A percentile compares a stretch with the other conserved stretches of the same genome.
These are phyloP conservation scores for Cinnamomum micranthum DNA, from an alignment of 164 flowering plant species.

Conservation along the genomic window DNA sequence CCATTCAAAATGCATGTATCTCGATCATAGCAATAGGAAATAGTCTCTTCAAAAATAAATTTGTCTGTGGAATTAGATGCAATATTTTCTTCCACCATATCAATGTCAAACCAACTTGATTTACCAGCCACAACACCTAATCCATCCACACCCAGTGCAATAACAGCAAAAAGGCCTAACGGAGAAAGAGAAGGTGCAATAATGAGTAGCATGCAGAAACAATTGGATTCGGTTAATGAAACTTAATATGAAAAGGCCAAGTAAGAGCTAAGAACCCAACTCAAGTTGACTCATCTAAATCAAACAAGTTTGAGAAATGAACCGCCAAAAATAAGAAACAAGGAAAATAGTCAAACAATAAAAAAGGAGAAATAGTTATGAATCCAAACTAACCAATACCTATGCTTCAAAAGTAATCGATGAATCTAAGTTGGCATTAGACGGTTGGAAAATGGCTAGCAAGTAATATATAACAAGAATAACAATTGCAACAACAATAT, in stretches of 20 bases:
- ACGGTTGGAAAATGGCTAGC: not conserved
- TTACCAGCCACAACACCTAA: conserved; percentile 25
- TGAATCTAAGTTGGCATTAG: not conserved
- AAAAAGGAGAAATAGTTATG: not conserved
- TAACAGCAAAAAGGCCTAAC: not conserved
- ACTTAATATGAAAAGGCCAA: not conserved
- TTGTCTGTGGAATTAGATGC: conserved; percentile 15
- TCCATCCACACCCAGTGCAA: conserved; percentile 30
- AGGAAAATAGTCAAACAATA: not conserved
- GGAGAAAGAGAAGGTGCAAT: not conserved
- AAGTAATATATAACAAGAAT: not conserved
- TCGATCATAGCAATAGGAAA: conserved; percentile 17
- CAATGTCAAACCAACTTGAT: conserved; percentile 38
- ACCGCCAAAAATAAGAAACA: not conserved
- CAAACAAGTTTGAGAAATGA: not conserved
- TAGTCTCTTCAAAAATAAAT: conserved; percentile 11
- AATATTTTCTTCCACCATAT: conserved; percentile 12
- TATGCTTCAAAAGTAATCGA: not conserved
- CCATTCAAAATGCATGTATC: conserved; percentile 15
- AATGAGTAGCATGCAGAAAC: not conserved
- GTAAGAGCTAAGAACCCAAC: not conserved
- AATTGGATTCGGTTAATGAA: not conserved
- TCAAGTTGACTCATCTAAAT: not conserved
- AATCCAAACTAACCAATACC: not conserved
- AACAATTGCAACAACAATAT: too few species aligned